Conservation (phyloP, 305 asterid genomes). For the Striga hermonthica region DNA sequence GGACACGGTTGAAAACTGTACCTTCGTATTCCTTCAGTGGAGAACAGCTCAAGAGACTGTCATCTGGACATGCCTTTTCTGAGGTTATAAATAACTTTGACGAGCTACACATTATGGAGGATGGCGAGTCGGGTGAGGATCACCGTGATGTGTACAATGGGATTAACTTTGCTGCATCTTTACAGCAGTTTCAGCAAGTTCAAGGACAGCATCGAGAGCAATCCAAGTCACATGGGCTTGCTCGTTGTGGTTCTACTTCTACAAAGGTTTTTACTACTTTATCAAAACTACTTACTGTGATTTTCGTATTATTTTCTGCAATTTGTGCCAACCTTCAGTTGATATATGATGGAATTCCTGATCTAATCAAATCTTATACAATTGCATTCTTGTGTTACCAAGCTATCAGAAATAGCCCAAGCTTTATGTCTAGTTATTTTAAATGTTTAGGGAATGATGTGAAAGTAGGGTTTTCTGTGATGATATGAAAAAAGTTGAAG, state of each 20-base stretch:
- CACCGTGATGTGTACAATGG: slow-evolving; percentile 43
- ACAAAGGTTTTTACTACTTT: slow-evolving; percentile 51
- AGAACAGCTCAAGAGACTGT: slow-evolving; percentile 46
- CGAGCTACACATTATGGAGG: slow-evolving; percentile 50
- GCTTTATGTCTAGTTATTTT: too few relatives aligned
- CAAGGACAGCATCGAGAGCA: slow-evolving; percentile 74
- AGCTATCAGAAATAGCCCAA: too few relatives aligned
- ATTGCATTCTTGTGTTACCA: too few relatives aligned
- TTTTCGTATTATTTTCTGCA: too few relatives aligned
- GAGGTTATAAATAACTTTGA: slow-evolving; percentile 38
- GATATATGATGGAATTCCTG: too few relatives aligned
- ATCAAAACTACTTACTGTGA: not conserved
- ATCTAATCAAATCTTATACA: too few relatives aligned
- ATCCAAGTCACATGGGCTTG: slow-evolving; percentile 48
- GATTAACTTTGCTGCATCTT: slow-evolving; percentile 60
- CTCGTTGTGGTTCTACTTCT: slow-evolving; percentile 46
- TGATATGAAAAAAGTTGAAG: too few relatives aligned
- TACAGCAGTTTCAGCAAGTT: slow-evolving; percentile 70
- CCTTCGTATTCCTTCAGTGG: slow-evolving; percentile 81
- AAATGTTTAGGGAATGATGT: too few relatives aligned
- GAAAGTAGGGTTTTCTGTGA: too few relatives aligned
- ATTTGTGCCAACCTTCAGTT: too few relatives aligned
- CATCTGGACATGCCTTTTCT: slow-evolving; percentile 45
- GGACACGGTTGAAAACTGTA: slow-evolving; percentile 84
- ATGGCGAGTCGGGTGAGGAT: slow-evolving; percentile 51